Evolutionary conservation across 805 yeast genomes (phyloP).

Genomic region (Sungouiozyma ichnusensis): DNA sequence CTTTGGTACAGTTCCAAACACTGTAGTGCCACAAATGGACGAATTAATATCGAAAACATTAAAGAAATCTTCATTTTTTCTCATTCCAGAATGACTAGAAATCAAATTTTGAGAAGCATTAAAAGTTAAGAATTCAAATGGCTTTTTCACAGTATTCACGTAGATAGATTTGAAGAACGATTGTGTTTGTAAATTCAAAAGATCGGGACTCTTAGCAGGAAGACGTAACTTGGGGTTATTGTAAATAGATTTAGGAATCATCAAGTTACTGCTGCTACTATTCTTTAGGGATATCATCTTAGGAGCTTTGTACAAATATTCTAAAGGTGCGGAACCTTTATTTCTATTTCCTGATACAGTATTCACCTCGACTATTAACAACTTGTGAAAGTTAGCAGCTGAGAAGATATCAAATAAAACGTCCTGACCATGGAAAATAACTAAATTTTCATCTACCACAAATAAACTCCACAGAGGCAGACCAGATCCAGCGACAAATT

Average conservation of each 20-base stretch:
- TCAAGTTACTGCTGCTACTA: background rate
- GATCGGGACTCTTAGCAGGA: conserved; percentile 18
- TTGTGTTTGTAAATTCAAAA: conserved; percentile 20
- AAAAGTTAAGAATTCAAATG: conserved; percentile 12
- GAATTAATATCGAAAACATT: conserved; percentile 8
- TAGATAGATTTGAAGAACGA: conserved; percentile 21
- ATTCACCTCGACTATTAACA: conserved; percentile 14
- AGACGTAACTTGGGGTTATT: conserved; percentile 18
- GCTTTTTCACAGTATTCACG: conserved; percentile 17
- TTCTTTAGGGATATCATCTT: background rate
- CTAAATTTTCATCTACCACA: conserved; percentile 18
- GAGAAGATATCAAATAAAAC: conserved; percentile 24
- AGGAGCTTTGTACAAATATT: background rate
- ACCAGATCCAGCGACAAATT: conserved; percentile 13
- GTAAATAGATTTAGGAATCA: conserved; percentile 19
- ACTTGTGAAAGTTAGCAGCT: conserved; percentile 22
- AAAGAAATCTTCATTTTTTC: conserved; percentile 4
- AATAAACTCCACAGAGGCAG: conserved; percentile 22
- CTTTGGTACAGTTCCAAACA: conserved; percentile 17
- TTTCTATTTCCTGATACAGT: background rate
- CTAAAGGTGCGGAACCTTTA: background rate
- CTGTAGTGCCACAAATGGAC: conserved; percentile 20
- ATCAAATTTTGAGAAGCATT: background rate
- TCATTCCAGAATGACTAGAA: conserved; percentile 1
- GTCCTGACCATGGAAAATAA: conserved; percentile 26